A percentile compares a stretch with the other conserved stretches of the same genome.
phyloP scores from a whole-genome alignment of 2,329 filamentous ascomycete genomes.

The Aspergillus fumigatiaffinis region DNA sequence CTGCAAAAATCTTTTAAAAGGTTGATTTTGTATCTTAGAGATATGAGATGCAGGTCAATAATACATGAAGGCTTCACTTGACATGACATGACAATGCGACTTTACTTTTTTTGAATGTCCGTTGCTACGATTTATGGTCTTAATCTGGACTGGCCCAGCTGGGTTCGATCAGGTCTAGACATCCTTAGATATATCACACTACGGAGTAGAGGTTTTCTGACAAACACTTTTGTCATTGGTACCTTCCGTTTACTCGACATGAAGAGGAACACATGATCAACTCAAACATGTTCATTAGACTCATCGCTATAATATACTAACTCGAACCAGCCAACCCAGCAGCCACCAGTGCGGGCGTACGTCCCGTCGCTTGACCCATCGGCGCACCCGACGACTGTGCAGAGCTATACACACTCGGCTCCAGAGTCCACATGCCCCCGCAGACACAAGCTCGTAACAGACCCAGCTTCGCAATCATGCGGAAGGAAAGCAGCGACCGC shows the following conservation, averaged over 20 bases:
- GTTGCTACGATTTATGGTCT: too few relatives aligned
- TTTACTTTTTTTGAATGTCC: background rate
- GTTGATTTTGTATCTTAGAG: slow-evolving; percentile 40
- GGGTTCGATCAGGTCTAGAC: too few relatives aligned
- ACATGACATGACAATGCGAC: slow-evolving; percentile 24
- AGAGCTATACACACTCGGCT: slow-evolving; percentile 14
- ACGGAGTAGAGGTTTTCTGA: background rate
- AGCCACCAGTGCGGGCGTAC: slow-evolving; percentile 11
- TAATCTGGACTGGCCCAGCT: too few relatives aligned
- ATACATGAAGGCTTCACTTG: slow-evolving; percentile 36
- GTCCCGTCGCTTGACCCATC: slow-evolving; percentile 1
- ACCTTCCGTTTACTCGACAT: background rate
- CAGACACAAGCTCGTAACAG: slow-evolving; percentile 38
- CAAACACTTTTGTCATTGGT: background rate
- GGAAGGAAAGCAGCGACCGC: slow-evolving; percentile 32
- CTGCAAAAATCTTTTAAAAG: slow-evolving; percentile 20
- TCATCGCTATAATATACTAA: background rate
- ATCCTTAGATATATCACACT: background rate
- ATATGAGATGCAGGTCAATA: slow-evolving; percentile 33
- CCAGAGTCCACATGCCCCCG: slow-evolving; percentile 39
- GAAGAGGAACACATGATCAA: too few relatives aligned
- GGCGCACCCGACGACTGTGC: background rate
- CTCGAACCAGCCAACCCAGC: slow-evolving; percentile 3
- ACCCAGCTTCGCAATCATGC: slow-evolving; percentile 36
- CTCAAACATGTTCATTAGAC: background rate